Evolutionary conservation across 345 rosid species (phyloP), one percentile per base, ranked within the genome.

Genomic region (Linum usitatissimum): DNA sequence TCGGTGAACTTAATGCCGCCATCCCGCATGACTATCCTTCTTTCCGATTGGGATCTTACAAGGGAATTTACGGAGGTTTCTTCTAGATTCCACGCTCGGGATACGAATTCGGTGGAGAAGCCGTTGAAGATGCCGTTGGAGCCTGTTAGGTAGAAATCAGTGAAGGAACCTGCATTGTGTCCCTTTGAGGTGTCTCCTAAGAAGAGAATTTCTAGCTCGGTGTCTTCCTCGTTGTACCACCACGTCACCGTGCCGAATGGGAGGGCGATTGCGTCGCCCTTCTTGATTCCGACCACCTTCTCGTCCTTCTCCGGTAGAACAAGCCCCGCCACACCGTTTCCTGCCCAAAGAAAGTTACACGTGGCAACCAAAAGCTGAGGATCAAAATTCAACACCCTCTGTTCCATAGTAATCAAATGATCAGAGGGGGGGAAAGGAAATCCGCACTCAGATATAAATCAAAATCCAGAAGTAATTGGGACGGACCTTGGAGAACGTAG

Each of bases 401-500:
- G 28, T 23, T 23, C 28, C 28, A 23, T 23, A 23, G 2, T 23
- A 23, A 23, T 23, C 28, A 23, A 23, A 2, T 2, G 28, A 23
- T 23, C 28, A 23, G 28, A 23, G 28, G 28, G n/a, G n/a, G n/a
- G n/a, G n/a, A n/a, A n/a, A 23, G 28, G 28, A 23, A 23, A 23
- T 23, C 28, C 28, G 28, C 28, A 23, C 1, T 23, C 28, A 2
- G n/a, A n/a, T 23, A 2, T 23, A 10, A 15, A 45, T 45, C 14
- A 45, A 45, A 45, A 45, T 45, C 3, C 51, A 45, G 51, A 45
- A 45, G 1, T 23, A 23, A 23, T 7, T 12, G 45, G 10, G 31
- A 59, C 14, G n/a, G 55, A 72, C 80, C 80, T 38, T 71, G 64
- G 56, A 79, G 69, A 66, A 73, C 83, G 63, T 57, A 73, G 8